phyloP scores from a whole-genome alignment of 345 rosid genomes.

The Gossypium mustelinum region DNA sequence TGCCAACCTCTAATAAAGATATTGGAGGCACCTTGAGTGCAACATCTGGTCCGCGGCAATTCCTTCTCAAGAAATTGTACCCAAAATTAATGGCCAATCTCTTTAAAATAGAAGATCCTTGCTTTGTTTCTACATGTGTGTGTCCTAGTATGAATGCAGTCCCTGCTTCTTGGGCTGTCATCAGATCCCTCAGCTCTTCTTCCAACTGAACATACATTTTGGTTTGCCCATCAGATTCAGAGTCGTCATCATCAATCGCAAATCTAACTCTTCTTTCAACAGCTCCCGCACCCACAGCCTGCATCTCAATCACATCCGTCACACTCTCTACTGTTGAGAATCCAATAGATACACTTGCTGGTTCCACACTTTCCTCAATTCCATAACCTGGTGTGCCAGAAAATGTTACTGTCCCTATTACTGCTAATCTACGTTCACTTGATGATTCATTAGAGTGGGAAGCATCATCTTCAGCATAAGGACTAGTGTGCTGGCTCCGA shows the following conservation, averaged over 20 bases:
- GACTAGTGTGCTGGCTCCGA: conserved; percentile 24
- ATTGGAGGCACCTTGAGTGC: conserved; percentile 88
- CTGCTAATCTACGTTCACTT: conserved; percentile 63
- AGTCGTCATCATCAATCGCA: conserved; percentile 48
- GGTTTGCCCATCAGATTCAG: conserved; percentile 23
- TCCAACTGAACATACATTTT: conserved; percentile 36
- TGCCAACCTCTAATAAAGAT: conserved; percentile 89
- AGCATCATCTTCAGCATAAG: conserved; percentile 28
- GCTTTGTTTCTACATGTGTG: conserved; percentile 86
- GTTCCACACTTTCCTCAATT: conserved; percentile 54
- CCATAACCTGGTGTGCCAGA: conserved; percentile 45
- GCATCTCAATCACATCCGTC: conserved; percentile 69
- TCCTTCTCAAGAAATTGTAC: conserved; percentile 81
- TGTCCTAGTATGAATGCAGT: conserved; percentile 90
- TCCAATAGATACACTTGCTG: conserved; percentile 65
- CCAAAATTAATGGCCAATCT: conserved; percentile 76
- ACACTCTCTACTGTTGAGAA: conserved; percentile 65
- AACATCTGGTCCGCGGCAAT: conserved; percentile 88
- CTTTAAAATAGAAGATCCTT: conserved; percentile 74
- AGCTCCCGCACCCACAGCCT: conserved; percentile 13
- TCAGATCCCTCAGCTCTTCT: conserved; percentile 66
- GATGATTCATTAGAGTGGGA: conserved; percentile 52
- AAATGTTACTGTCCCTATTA: conserved; percentile 57
- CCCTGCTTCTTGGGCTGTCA: conserved; percentile 68
- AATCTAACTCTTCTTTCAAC: conserved; percentile 63